Evolutionary conservation across 371 early-diverging fungal genomes (phyloP).

Genomic region (Circinella minor): DNA sequence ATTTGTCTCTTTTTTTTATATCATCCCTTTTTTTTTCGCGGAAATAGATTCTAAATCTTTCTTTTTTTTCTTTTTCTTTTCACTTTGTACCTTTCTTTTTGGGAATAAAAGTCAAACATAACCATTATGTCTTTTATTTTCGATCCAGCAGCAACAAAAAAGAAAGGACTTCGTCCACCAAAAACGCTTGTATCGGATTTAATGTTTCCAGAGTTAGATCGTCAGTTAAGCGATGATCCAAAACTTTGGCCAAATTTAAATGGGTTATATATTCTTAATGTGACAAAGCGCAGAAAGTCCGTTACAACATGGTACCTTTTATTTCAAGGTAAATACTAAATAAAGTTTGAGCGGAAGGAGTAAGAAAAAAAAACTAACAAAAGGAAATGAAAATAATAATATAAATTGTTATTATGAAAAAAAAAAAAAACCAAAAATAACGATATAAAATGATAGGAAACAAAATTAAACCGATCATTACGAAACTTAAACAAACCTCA

Average conservation of each 20-base stretch:
- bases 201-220: conserved; percentile 48
- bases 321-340: conserved; percentile 27
- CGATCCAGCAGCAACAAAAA: neutral
- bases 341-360: no score
- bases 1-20: neutral
- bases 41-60: neutral
- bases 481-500: conserved; percentile 28
- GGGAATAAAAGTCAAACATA: neutral
- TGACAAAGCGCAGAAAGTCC: conserved; percentile 38
- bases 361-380: no score
- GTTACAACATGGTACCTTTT: conserved; percentile 23
- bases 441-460: conserved; percentile 28
- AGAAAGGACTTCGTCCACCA: neutral
- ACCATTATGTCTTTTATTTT: neutral
- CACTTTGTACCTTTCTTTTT: neutral
- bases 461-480: conserved; percentile 37
- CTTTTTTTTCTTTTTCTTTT: neutral
- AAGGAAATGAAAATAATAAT: neutral
- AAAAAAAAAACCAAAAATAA: neutral
- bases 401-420: conserved; percentile 10
- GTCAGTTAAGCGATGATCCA: conserved; percentile 43
- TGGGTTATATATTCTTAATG: conserved; percentile 46
- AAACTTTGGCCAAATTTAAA: conserved; percentile 49
- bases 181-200: conserved; percentile 26
- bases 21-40: neutral